phyloP scores from a whole-genome alignment of 2,329 filamentous ascomycete species.

The Sporothrix brasiliensis region DNA sequence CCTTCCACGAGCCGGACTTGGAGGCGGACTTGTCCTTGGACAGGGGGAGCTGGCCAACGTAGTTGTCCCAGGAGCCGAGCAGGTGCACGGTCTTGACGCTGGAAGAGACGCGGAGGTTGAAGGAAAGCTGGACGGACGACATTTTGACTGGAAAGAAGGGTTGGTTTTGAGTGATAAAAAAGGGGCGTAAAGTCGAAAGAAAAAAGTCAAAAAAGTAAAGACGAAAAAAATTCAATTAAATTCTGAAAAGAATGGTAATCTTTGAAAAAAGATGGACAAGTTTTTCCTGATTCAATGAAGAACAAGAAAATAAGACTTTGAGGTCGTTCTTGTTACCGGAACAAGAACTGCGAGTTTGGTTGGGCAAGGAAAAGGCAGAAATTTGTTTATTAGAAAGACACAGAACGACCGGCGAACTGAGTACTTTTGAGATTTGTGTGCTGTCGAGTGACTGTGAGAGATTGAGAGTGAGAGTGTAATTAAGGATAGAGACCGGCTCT shows the following conservation, averaged over 20 bases:
- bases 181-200: conserved; percentile 33
- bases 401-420: conserved; percentile 36
- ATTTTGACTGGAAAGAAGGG: conserved; percentile 58
- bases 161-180: conserved; percentile 36
- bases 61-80: conserved; percentile 98
- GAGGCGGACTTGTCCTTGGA: conserved; percentile 81
- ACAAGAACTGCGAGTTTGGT: conserved; percentile 40
- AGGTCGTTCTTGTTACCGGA: conserved; percentile 38
- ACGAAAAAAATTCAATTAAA: neutral
- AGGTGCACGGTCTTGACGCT: conserved; percentile 97
- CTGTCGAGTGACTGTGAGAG: too few relatives aligned
- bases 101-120: conserved; percentile 91
- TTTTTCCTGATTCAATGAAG: conserved; percentile 21
- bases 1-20: conserved; percentile 92
- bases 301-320: conserved; percentile 30
- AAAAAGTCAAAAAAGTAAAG: neutral
- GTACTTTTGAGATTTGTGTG: conserved; percentile 26
- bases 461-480: conserved; percentile 26
- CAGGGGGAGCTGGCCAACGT: conserved; percentile 89
- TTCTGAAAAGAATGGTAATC: conserved; percentile 10
- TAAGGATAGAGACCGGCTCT: conserved; percentile 45
- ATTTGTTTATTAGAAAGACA: conserved; percentile 35
- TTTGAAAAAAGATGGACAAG: conserved; percentile 22
- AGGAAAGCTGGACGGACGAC: conserved; percentile 91
- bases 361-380: conserved; percentile 38